Percentiles rank a stretch among this genome's conserved stretches.
Conservation (phyloP, 306 rosid genomes). For the Sphenostylis stenocarpa region DNA sequence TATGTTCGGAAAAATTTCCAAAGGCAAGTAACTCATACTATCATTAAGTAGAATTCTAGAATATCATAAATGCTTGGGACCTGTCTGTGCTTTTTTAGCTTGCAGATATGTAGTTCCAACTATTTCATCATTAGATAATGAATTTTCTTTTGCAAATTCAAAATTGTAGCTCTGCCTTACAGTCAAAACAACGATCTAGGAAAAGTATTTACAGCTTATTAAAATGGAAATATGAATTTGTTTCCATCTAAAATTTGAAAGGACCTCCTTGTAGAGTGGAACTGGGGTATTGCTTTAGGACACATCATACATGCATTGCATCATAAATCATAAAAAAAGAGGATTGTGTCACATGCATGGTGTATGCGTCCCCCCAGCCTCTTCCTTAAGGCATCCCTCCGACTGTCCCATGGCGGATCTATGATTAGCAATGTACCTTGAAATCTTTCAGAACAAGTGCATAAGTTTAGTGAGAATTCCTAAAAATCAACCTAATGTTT, state of each 20-base stretch:
- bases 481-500: no score
- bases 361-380: not conserved
- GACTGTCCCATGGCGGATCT: not conserved
- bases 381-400: not conserved
- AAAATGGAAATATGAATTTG: slow-evolving; percentile 1
- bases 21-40: slow-evolving; percentile 57
- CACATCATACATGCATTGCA: not conserved
- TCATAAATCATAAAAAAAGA: not conserved
- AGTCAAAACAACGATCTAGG: not conserved
- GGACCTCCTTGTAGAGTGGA: not conserved
- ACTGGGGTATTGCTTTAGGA: not conserved
- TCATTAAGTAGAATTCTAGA: not conserved
- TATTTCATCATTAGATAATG: not conserved
- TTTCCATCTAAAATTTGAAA: not conserved
- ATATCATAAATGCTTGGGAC: not conserved
- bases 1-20: slow-evolving; percentile 83
- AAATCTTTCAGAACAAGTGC: not conserved
- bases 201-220: not conserved
- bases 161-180: not conserved
- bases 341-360: not conserved
- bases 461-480: not conserved
- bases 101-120: not conserved
- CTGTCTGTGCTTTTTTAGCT: not conserved
- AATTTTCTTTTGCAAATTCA: not conserved
- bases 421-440: not conserved